Evolutionary conservation across 257 asterid genomes (phyloP).

Genomic region (Anisodus acutangulus): DNA sequence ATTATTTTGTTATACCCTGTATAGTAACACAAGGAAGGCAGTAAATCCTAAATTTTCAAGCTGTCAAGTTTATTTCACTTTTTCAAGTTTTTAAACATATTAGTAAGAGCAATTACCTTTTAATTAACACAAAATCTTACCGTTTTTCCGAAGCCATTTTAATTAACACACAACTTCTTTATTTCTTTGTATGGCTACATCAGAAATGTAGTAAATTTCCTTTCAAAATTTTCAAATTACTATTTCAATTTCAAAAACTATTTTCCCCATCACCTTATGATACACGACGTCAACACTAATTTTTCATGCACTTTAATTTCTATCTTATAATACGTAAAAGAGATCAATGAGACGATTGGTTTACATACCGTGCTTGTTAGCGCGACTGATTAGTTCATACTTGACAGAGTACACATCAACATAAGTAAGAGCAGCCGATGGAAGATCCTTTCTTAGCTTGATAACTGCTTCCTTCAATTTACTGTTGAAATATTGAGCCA

Average conservation of each 20-base stretch:
- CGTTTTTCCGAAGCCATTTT: too few relatives aligned
- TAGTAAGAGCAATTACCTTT: not conserved
- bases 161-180: too few relatives aligned
- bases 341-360: not conserved
- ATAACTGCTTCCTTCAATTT: constrained; percentile 55
- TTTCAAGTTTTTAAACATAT: not conserved
- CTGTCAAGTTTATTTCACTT: too few relatives aligned
- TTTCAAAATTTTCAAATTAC: not conserved
- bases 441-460: constrained; percentile 58
- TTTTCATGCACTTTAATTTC: not conserved
- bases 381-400: constrained; percentile 70
- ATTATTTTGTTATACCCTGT: too few relatives aligned
- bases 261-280: too few relatives aligned
- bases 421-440: constrained; percentile 70
- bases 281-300: not conserved
- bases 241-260: too few relatives aligned
- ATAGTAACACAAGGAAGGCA: too few relatives aligned
- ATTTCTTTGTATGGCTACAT: too few relatives aligned
- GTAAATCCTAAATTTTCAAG: too few relatives aligned
- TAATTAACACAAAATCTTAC: too few relatives aligned
- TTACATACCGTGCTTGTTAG: constrained; percentile 59
- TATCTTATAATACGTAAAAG: not conserved
- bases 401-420: constrained; percentile 77
- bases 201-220: too few relatives aligned
- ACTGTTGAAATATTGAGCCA: constrained; percentile 64